Percentiles rank a stretch among this genome's conserved stretches.
Conservation (phyloP, 2,329 filamentous ascomycete species). For the Epichloe scottii region DNA sequence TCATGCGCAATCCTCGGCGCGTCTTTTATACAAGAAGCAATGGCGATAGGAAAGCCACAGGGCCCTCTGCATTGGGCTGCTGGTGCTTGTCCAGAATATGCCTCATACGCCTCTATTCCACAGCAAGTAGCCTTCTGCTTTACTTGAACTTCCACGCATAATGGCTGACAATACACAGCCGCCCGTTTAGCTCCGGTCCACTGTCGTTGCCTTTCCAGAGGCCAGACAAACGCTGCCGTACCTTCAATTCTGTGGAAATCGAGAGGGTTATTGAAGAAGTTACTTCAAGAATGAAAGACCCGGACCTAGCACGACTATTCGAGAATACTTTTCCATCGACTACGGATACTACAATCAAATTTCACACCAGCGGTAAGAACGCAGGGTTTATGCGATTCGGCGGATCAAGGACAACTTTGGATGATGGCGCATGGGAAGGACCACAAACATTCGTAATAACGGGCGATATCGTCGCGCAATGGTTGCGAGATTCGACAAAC, state of each 20-base stretch:
- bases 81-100: constrained; percentile 29
- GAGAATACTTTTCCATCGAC: constrained; percentile 86
- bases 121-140: constrained; percentile 21
- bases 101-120: constrained; percentile 23
- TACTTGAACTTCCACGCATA: not conserved
- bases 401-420: constrained; percentile 18
- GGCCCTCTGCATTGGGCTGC: constrained; percentile 12
- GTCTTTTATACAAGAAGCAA: not conserved
- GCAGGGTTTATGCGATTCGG: constrained; percentile 24
- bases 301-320: constrained; percentile 82
- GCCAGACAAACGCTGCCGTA: constrained; percentile 69
- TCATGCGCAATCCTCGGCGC: not conserved
- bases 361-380: constrained; percentile 57
- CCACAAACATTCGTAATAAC: constrained; percentile 89
- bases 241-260: constrained; percentile 75
- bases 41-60: not conserved
- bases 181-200: constrained; percentile 67
- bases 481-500: constrained; percentile 86
- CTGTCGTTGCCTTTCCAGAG: constrained; percentile 76
- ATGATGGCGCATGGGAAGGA: constrained; percentile 62
- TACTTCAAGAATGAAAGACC: constrained; percentile 65
- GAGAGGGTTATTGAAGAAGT: constrained; percentile 80
- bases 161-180: constrained; percentile 31
- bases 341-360: constrained; percentile 78
- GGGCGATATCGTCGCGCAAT: constrained; percentile 85